Conservation (phyloP, 1,284 basidiomycete genomes). For the Moesziomyces globuligerus region DNA sequence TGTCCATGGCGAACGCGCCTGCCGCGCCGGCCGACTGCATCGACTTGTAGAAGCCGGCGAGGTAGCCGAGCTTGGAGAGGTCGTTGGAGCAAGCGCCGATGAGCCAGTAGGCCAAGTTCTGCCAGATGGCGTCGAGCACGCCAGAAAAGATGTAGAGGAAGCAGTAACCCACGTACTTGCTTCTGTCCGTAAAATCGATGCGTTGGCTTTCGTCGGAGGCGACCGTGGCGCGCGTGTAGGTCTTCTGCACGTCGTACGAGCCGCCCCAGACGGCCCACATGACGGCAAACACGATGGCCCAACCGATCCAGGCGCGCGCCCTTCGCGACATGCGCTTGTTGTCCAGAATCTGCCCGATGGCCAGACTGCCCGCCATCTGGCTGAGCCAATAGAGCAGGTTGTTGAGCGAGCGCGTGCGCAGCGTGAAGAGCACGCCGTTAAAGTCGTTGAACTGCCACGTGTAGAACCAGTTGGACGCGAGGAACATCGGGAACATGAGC, state of each 20-base stretch:
- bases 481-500: conserved; percentile 57
- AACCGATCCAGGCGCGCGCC: conserved; percentile 55
- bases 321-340: conserved; percentile 43
- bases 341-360: conserved; percentile 56
- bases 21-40: conserved; percentile 59
- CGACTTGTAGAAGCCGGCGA: conserved; percentile 61
- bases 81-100: conserved; percentile 61
- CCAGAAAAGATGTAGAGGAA: conserved; percentile 62
- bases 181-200: conserved; percentile 41
- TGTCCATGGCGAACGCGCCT: conserved; percentile 55
- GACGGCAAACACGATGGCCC: conserved; percentile 51
- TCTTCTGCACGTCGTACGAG: conserved; percentile 52
- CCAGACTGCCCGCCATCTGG: conserved; percentile 62
- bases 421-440: conserved; percentile 51
- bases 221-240: conserved; percentile 45
- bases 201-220: conserved; percentile 17
- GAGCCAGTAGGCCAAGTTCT: conserved; percentile 53
- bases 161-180: conserved; percentile 47
- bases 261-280: conserved; percentile 62
- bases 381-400: conserved; percentile 68
- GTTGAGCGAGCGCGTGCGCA: conserved; percentile 68
- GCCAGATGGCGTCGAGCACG: conserved; percentile 51
- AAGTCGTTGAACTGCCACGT: conserved; percentile 61
- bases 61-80: conserved; percentile 53
- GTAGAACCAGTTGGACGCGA: conserved; percentile 61